Conservation (phyloP, 2,329 filamentous ascomycete species). For the Xylaria sp. region DNA sequence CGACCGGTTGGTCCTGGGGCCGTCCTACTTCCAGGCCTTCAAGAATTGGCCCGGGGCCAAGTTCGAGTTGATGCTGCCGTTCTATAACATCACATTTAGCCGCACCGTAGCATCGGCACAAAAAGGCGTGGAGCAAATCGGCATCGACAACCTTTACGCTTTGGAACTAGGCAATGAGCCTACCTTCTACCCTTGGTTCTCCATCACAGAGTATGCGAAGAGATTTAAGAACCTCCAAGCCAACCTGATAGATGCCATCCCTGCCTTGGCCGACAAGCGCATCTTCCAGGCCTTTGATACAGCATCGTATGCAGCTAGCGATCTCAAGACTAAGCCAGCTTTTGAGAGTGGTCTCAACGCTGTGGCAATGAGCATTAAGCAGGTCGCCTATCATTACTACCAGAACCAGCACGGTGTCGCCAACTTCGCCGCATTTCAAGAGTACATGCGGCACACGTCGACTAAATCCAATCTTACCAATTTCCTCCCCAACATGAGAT, state of each 20-base stretch:
- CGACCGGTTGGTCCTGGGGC: constrained; percentile 13
- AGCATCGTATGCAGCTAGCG: constrained; percentile 5
- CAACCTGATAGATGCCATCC: constrained; percentile 16
- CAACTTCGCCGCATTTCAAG: constrained; percentile 12
- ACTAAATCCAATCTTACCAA: constrained; percentile 20
- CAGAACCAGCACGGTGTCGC: constrained; percentile 18
- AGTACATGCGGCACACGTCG: constrained; percentile 24
- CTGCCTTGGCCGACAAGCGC: constrained; percentile 13
- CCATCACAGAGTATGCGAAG: constrained; percentile 20
- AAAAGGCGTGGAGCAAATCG: constrained; percentile 13
- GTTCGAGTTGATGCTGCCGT: constrained; percentile 26
- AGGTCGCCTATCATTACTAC: constrained; percentile 29
- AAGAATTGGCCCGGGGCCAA: constrained; percentile 26
- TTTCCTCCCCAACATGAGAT: constrained; percentile 19
- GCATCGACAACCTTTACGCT: constrained; percentile 18
- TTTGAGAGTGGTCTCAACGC: constrained; percentile 21
- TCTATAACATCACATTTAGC: constrained; percentile 20
- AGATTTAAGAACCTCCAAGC: constrained; percentile 20
- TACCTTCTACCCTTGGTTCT: constrained; percentile 26
- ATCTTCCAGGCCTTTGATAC: constrained; percentile 29
- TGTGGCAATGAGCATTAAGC: constrained; percentile 25
- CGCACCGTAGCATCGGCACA: constrained; percentile 21
- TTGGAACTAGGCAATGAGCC: constrained; percentile 27
- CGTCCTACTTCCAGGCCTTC: constrained; percentile 27
- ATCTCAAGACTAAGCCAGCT: constrained; percentile 15